These are phyloP conservation scores for Debaryomyces coudertii DNA, from an alignment of 1,139 yeast genomes.

Conservation along the genomic window DNA sequence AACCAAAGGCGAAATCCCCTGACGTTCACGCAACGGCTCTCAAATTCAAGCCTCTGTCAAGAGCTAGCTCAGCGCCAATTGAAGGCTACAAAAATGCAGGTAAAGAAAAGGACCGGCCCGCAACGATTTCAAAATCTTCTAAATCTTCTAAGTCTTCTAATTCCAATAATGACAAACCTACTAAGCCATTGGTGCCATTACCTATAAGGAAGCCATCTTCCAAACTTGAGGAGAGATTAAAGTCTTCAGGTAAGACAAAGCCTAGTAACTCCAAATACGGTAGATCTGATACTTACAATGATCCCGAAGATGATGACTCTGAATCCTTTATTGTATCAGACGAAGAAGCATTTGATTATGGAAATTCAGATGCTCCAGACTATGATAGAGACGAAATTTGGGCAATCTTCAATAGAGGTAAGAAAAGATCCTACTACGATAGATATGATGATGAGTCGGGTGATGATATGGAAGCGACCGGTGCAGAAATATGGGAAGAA, in stretches of 20 bases:
- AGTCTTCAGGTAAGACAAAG: conserved; percentile 17
- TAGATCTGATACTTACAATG: conserved; percentile 18
- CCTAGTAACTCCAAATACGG: conserved; percentile 4
- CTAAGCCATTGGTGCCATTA: not conserved
- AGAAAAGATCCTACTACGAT: conserved; percentile 47
- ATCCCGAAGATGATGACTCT: conserved; percentile 39
- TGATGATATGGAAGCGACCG: conserved; percentile 94
- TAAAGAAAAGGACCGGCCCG: not conserved
- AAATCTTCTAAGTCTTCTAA: not conserved
- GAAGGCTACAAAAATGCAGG: not conserved
- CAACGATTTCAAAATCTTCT: not conserved
- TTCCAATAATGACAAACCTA: not conserved
- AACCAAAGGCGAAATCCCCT: conserved; percentile 37
- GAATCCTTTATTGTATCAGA: conserved; percentile 61
- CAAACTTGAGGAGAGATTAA: conserved; percentile 32
- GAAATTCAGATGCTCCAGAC: conserved; percentile 28
- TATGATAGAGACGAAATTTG: conserved; percentile 87
- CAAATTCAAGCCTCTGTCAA: conserved; percentile 15
- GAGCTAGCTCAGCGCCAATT: conserved; percentile 6
- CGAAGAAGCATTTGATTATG: conserved; percentile 46
- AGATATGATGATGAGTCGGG: conserved; percentile 55
- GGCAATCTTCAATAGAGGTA: conserved; percentile 77
- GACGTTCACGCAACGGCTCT: conserved; percentile 24
- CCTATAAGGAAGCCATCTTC: conserved; percentile 26
- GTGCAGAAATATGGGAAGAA: conserved; percentile 81